phyloP scores from a whole-genome alignment of 805 yeast species.

The Isabelozyma gotoi region DNA sequence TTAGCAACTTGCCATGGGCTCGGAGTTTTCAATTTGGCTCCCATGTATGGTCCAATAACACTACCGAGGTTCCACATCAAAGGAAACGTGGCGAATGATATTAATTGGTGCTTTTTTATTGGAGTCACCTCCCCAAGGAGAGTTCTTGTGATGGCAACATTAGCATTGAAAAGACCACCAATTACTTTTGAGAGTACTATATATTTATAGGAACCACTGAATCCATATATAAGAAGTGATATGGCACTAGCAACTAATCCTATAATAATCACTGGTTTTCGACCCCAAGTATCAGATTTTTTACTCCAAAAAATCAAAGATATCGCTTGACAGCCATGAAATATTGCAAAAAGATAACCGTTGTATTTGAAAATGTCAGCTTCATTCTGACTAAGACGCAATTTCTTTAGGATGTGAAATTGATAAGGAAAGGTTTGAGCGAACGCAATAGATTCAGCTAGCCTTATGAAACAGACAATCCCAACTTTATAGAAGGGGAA shows the following conservation, averaged over 20 bases:
- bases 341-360: constrained; percentile 61
- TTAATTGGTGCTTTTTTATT: constrained; percentile 57
- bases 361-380: constrained; percentile 59
- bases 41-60: constrained; percentile 61
- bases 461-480: constrained; percentile 43
- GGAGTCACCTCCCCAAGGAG: constrained; percentile 59
- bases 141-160: constrained; percentile 64
- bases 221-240: constrained; percentile 52
- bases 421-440: constrained; percentile 64
- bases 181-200: constrained; percentile 54
- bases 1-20: too few species aligned
- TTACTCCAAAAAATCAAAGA: constrained; percentile 63
- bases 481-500: constrained; percentile 54
- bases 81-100: constrained; percentile 63
- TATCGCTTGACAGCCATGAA: constrained; percentile 58
- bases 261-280: constrained; percentile 51
- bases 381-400: constrained; percentile 50
- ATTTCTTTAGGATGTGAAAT: constrained; percentile 61
- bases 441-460: constrained; percentile 63
- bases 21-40: constrained; percentile 11
- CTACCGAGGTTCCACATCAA: constrained; percentile 61
- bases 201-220: constrained; percentile 48
- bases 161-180: constrained; percentile 55
- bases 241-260: constrained; percentile 54
- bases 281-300: constrained; percentile 52